A percentile compares a stretch with the other conserved stretches of the same genome.
phyloP scores from a whole-genome alignment of 495 filamentous ascomycete species.

The Parathielavia hyrcaniae region DNA sequence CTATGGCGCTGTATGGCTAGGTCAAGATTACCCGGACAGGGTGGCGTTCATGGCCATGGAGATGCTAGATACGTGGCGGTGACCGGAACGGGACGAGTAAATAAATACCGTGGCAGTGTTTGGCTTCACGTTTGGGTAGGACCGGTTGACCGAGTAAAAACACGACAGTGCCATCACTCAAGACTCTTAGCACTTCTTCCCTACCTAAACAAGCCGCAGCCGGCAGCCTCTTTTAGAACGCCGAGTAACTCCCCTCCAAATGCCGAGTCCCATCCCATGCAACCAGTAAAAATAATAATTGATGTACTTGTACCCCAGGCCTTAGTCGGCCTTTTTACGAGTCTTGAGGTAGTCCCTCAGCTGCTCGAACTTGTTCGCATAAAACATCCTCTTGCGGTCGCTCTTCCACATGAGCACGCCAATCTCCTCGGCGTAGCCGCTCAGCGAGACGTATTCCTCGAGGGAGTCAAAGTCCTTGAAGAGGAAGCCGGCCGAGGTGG shows the following conservation, averaged over 20 bases:
- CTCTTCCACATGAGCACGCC: constrained; percentile 88
- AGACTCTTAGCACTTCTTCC: not conserved
- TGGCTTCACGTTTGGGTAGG: not conserved
- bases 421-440: constrained; percentile 78
- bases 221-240: not conserved
- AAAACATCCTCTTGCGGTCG: constrained; percentile 72
- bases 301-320: not conserved
- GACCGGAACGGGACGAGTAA: too few species aligned
- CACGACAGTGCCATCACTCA: not conserved
- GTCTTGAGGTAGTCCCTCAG: constrained; percentile 71
- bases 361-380: constrained; percentile 80
- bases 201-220: not conserved
- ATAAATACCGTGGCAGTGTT: too few species aligned
- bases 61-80: too few species aligned
- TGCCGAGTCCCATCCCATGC: not conserved
- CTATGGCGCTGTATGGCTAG: too few species aligned
- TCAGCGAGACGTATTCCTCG: constrained; percentile 69
- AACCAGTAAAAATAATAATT: not conserved
- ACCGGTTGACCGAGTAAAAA: not conserved
- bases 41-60: too few species aligned
- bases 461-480: constrained; percentile 79
- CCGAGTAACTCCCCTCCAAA: not conserved
- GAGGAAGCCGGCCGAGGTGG: constrained; percentile 69
- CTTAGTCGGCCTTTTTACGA: constrained; percentile 42
- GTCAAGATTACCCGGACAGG: too few species aligned